These are phyloP conservation scores for Bisporella sp. DNA, from an alignment of 2,329 filamentous ascomycete species.

Conservation along the genomic window DNA sequence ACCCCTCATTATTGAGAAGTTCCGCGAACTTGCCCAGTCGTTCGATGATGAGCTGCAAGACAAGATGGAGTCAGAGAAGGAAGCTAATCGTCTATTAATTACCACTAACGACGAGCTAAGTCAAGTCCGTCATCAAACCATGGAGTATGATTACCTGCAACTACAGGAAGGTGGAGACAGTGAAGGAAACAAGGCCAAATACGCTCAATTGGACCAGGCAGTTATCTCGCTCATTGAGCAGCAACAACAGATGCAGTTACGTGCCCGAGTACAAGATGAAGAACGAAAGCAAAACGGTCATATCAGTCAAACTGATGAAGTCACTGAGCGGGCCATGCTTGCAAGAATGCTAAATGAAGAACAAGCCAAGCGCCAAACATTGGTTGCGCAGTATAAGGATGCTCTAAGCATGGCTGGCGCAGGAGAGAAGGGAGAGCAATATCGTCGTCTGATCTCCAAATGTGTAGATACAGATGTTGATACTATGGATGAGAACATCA, in stretches of 20 bases:
- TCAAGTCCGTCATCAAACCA: constrained; percentile 50
- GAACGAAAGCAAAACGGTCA: constrained; percentile 44
- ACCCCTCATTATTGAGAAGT: constrained; percentile 63
- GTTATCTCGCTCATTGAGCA: constrained; percentile 30
- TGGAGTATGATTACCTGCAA: constrained; percentile 35
- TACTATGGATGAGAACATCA: constrained; percentile 31
- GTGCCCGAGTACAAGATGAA: constrained; percentile 34
- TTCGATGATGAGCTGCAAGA: constrained; percentile 73
- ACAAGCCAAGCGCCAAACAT: constrained; percentile 40
- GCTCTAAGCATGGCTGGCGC: constrained; percentile 63
- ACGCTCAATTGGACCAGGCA: constrained; percentile 17
- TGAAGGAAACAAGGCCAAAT: constrained; percentile 11
- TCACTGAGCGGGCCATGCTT: constrained; percentile 48
- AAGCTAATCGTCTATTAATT: constrained; percentile 57
- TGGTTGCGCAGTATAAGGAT: constrained; percentile 62
- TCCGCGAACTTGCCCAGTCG: constrained; percentile 60
- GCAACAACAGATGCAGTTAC: constrained; percentile 39
- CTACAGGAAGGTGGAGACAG: constrained; percentile 15
- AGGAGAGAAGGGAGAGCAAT: constrained; percentile 67
- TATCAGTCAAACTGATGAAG: constrained; percentile 29
- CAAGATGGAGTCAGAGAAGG: constrained; percentile 62
- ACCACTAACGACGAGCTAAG: constrained; percentile 64
- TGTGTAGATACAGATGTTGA: constrained; percentile 37
- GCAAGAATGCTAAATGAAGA: constrained; percentile 50
- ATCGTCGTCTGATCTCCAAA: constrained; percentile 37